These are phyloP conservation scores for Tetrahymena elliotti DNA, from an alignment of 73 alveolate species.

Conservation along the genomic window DNA sequence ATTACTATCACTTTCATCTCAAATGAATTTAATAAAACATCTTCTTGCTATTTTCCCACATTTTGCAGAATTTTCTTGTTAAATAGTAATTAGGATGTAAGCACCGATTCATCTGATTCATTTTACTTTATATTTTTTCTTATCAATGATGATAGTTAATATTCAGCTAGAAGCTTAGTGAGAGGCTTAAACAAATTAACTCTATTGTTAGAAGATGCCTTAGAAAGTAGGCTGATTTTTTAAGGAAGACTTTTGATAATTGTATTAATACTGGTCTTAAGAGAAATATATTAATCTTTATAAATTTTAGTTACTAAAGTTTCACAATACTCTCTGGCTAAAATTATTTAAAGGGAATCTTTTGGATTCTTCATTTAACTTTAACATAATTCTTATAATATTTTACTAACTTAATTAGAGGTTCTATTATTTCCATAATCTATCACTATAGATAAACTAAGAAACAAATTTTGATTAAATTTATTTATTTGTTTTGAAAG, in stretches of 20 bases:
- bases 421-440: neutral
- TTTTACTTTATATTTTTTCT: neutral
- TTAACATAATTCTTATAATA: neutral
- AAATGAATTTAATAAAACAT: no score
- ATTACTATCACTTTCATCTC: neutral
- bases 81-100: neutral
- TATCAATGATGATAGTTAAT: neutral
- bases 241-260: neutral
- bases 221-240: neutral
- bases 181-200: neutral
- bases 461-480: neutral
- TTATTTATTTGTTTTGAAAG: neutral
- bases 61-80: no score
- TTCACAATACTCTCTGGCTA: neutral
- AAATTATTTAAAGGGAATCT: neutral
- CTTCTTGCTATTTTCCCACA: neutral
- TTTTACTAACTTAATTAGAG: neutral
- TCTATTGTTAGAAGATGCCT: neutral
- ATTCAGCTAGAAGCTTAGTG: neutral
- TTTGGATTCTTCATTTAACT: neutral
- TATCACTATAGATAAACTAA: neutral
- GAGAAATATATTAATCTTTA: neutral
- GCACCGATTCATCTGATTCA: neutral
- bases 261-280: neutral
- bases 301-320: neutral